These are phyloP conservation scores for Crithidia mellificae DNA, from an alignment of 208 protist species.

Conservation along the genomic window DNA sequence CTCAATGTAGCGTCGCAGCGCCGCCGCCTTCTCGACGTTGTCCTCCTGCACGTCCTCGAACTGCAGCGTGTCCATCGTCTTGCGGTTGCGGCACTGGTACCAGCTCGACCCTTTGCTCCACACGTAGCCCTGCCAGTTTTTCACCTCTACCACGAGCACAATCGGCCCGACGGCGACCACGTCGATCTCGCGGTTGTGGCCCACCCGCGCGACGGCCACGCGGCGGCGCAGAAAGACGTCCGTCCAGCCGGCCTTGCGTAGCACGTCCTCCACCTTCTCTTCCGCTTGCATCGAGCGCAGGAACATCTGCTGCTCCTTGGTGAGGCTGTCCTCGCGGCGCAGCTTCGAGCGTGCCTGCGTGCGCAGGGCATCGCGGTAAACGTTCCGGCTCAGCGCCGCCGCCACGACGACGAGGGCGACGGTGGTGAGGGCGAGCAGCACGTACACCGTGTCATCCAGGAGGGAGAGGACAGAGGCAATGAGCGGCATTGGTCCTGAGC, in stretches of 20 bases:
- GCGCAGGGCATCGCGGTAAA: conserved; percentile 50
- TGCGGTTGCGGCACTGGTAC: conserved; percentile 66
- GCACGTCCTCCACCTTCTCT: conserved; percentile 59
- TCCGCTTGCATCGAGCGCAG: conserved; percentile 73
- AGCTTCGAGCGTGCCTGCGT: conserved; percentile 52
- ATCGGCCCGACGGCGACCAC: conserved; percentile 80
- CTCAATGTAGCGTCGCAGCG: conserved; percentile 83
- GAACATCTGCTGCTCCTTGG: conserved; percentile 39
- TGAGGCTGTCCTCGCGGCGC: conserved; percentile 40
- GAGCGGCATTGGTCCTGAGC: no score
- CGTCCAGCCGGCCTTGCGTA: conserved; percentile 75
- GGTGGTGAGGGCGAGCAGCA: conserved; percentile 40
- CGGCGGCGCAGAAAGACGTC: conserved; percentile 83
- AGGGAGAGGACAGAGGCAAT: conserved; percentile 11
- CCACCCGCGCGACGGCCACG: conserved; percentile 64
- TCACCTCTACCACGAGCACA: conserved; percentile 88
- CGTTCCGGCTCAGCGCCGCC: conserved; percentile 44
- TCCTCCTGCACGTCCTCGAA: conserved; percentile 88
- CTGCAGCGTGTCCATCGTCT: conserved; percentile 54
- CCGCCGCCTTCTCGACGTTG: conserved; percentile 81
- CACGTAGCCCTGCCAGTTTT: conserved; percentile 89
- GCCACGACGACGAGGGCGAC: conserved; percentile 42
- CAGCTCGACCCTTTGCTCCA: conserved; percentile 84
- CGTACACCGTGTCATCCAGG: conserved; percentile 46
- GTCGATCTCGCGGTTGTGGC: conserved; percentile 90